Percentiles rank a stretch among this genome's conserved stretches.
These are phyloP conservation scores for Aspergillus nanangensis DNA, from an alignment of 495 filamentous ascomycete species.

Conservation along the genomic window DNA sequence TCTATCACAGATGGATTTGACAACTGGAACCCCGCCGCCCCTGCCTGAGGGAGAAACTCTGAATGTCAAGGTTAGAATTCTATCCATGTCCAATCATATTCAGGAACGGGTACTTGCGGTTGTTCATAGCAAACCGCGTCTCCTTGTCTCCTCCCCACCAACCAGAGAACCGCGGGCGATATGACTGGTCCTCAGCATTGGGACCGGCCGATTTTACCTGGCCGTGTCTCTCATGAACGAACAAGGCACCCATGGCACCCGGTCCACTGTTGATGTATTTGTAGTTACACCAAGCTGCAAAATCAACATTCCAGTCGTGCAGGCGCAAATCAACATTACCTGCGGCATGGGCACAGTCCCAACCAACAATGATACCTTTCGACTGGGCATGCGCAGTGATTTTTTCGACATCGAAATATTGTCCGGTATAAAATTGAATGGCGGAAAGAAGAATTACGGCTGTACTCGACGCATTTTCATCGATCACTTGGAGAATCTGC, in stretches of 20 bases:
- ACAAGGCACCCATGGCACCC: slow-evolving; percentile 79
- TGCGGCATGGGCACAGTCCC: slow-evolving; percentile 93
- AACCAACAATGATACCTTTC: slow-evolving; percentile 75
- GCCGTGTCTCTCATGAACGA: slow-evolving; percentile 77
- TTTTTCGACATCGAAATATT: slow-evolving; percentile 77
- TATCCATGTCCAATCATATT: neutral
- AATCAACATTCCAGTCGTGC: slow-evolving; percentile 94
- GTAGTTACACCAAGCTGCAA: slow-evolving; percentile 95
- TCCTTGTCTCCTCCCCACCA: slow-evolving; percentile 87
- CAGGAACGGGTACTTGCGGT: slow-evolving; percentile 30
- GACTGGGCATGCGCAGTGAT: slow-evolving; percentile 80
- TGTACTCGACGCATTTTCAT: slow-evolving; percentile 67
- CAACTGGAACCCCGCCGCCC: slow-evolving; percentile 59
- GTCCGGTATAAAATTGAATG: slow-evolving; percentile 93
- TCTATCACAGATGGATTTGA: slow-evolving; percentile 61
- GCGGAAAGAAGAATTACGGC: slow-evolving; percentile 83
- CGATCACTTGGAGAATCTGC: slow-evolving; percentile 72
- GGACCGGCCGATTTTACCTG: slow-evolving; percentile 38
- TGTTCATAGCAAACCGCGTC: slow-evolving; percentile 75
- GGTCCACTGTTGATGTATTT: slow-evolving; percentile 95
- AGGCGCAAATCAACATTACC: slow-evolving; percentile 83
- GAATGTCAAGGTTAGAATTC: slow-evolving; percentile 1
- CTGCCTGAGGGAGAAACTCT: slow-evolving; percentile 67
- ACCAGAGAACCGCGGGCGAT: slow-evolving; percentile 62
- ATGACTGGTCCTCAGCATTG: slow-evolving; percentile 28